A percentile compares a stretch with the other conserved stretches of the same genome.
phyloP scores from a whole-genome alignment of 1,284 basidiomycete genomes.

The Ganoderma boninense region DNA sequence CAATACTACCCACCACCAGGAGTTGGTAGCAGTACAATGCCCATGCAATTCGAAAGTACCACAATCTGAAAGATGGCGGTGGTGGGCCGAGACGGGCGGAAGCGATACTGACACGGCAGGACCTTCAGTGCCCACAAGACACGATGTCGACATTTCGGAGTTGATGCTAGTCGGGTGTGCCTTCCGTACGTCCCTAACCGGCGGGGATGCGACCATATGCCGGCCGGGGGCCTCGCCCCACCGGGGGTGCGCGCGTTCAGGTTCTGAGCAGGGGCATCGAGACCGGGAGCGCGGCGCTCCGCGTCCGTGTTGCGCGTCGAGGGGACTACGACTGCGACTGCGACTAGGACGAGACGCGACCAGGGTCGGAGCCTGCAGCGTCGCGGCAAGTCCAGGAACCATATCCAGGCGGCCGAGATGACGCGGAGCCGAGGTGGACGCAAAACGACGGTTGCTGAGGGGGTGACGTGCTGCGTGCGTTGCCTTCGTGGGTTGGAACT shows the following conservation, averaged over 20 bases:
- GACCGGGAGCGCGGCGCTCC: not conserved
- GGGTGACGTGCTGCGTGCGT: not conserved
- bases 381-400: not conserved
- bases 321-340: too few species aligned
- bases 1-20: not conserved
- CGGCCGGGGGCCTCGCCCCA: not conserved
- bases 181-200: not conserved
- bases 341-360: not conserved
- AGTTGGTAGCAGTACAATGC: too few species aligned
- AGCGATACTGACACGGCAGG: too few species aligned
- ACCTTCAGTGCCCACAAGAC: too few species aligned
- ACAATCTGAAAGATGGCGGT: not conserved
- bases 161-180: not conserved
- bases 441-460: not conserved
- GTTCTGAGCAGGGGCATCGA: not conserved
- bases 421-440: not conserved
- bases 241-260: not conserved
- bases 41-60: not conserved
- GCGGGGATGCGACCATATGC: not conserved
- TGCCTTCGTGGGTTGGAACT: not conserved
- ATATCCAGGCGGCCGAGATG: not conserved
- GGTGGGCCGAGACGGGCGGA: not conserved
- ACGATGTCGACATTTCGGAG: not conserved
- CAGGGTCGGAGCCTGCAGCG: not conserved
- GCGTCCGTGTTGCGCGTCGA: not conserved